Conservation (phyloP, 148 eudicot species). For the Cornus kousa region DNA sequence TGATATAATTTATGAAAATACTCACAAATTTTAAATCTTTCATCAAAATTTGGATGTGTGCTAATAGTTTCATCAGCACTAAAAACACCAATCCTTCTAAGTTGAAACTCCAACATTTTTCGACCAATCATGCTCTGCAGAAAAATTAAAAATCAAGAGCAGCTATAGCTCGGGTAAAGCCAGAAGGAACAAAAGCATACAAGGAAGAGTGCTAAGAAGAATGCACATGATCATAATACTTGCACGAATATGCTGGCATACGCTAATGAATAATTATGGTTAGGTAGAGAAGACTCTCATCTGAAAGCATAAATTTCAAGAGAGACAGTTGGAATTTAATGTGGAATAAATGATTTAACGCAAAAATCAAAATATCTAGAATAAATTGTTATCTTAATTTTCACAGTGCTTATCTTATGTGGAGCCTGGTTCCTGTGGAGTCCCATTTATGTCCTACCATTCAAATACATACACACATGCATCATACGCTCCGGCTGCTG, state of each 20-base stretch:
- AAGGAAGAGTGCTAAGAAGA: background rate
- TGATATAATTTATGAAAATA: slow-evolving; percentile 12
- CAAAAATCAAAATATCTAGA: background rate
- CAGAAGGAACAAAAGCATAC: slow-evolving; percentile 5
- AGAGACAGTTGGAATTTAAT: background rate
- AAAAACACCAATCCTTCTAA: slow-evolving; percentile 78
- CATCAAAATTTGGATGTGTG: slow-evolving; percentile 79
- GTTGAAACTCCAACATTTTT: slow-evolving; percentile 86
- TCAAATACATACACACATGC: background rate
- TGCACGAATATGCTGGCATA: background rate
- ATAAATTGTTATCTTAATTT: background rate
- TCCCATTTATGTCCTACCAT: background rate
- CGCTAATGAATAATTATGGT: background rate
- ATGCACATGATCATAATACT: background rate
- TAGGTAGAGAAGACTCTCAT: background rate
- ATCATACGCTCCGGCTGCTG: background rate
- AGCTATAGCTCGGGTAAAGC: slow-evolving; percentile 14
- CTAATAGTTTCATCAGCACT: slow-evolving; percentile 77
- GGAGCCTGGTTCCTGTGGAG: background rate
- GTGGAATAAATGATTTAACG: background rate
- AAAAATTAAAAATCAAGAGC: slow-evolving; percentile 5
- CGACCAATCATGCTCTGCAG: slow-evolving; percentile 92
- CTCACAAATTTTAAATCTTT: slow-evolving; percentile 79
- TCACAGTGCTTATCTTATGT: background rate
- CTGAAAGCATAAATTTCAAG: background rate